phyloP scores from a whole-genome alignment of 2,329 filamentous ascomycete species.

The Fusarium liriodendri region DNA sequence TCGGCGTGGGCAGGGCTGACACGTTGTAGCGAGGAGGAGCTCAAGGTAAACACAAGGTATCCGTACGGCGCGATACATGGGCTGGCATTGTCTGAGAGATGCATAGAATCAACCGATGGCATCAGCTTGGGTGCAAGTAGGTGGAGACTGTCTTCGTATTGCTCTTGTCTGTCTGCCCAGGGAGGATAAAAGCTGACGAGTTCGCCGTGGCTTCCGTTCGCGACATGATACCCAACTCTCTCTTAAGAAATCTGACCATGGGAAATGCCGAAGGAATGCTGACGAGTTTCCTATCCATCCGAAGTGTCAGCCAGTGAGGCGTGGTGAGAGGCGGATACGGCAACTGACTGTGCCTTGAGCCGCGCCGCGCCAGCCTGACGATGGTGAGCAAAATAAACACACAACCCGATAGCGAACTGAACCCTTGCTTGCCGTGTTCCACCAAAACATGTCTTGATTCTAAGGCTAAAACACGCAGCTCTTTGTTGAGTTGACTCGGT shows the following conservation, averaged over 20 bases:
- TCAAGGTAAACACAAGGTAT: background rate
- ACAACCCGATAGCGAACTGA: constrained; percentile 5
- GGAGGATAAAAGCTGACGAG: constrained; percentile 1
- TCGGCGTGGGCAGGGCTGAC: constrained; percentile 25
- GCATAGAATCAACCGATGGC: constrained; percentile 6
- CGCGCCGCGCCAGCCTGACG: constrained; percentile 4
- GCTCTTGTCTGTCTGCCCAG: background rate
- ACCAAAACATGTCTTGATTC: background rate
- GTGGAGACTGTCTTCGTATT: constrained; percentile 9
- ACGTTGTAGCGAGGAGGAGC: background rate
- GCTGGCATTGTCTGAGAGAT: constrained; percentile 1
- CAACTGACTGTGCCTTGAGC: background rate
- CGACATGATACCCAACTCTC: background rate
- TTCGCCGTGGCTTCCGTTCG: background rate
- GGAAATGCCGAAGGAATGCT: background rate
- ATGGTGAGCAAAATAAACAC: constrained; percentile 4
- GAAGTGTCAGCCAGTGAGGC: constrained; percentile 6
- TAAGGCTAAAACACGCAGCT: background rate
- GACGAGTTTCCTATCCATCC: background rate
- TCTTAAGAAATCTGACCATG: background rate
- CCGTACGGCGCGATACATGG: background rate
- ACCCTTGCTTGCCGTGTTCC: background rate
- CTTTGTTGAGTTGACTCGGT: background rate
- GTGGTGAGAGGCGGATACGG: background rate
- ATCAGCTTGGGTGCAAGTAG: background rate